These are phyloP conservation scores for Chlamydomonas eustigma DNA, from an alignment of 139 green algal genomes.

Conservation along the genomic window DNA sequence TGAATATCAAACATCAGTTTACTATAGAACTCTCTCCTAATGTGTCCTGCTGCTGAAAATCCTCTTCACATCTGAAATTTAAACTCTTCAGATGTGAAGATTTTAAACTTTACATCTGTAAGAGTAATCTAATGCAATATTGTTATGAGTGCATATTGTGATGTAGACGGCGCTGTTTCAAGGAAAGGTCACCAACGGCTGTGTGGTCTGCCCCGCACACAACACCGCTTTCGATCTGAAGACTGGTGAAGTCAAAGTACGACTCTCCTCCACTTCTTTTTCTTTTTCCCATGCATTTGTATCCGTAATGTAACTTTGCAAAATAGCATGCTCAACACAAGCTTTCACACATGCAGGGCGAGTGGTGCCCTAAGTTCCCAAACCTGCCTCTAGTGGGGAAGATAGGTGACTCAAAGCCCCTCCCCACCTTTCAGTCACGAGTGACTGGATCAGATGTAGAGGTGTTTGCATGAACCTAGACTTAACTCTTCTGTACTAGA, in stretches of 20 bases:
- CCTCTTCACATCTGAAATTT: neutral
- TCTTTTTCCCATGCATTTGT: too few relatives aligned
- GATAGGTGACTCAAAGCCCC: constrained; percentile 44
- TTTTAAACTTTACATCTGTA: neutral
- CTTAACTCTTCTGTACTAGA: too few relatives aligned
- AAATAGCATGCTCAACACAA: neutral
- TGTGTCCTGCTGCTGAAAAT: neutral
- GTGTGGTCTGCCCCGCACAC: constrained; percentile 70
- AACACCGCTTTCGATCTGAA: constrained; percentile 67
- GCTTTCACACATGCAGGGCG: constrained; percentile 33
- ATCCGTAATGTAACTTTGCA: neutral
- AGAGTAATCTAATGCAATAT: neutral
- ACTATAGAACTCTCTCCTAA: too few relatives aligned
- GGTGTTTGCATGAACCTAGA: constrained; percentile 41
- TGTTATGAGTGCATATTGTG: neutral
- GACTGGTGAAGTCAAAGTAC: constrained; percentile 39
- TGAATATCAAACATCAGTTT: too few relatives aligned
- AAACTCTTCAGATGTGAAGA: constrained; percentile 10
- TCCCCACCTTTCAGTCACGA: constrained; percentile 58
- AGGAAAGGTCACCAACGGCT: constrained; percentile 47
- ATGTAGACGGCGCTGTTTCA: constrained; percentile 17
- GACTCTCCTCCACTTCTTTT: neutral
- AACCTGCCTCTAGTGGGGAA: constrained; percentile 69
- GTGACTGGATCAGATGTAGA: constrained; percentile 55
- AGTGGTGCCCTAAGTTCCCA: constrained; percentile 68